Conservation (phyloP, 2,329 filamentous ascomycete genomes). For the Thielaviopsis punctulata region DNA sequence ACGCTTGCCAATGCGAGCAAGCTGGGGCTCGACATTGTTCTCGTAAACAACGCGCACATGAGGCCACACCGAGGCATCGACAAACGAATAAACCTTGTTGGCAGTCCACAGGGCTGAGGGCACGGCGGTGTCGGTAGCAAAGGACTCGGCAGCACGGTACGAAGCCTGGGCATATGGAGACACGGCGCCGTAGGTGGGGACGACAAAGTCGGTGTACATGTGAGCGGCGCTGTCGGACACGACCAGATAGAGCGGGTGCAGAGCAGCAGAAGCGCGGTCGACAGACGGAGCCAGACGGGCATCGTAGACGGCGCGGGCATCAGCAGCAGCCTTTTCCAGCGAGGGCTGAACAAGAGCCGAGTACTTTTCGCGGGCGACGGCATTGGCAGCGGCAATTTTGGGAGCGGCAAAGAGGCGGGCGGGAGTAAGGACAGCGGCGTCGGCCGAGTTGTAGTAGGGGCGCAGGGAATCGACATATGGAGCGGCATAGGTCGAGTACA, state of each 20-base stretch:
- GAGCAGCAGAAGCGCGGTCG: conserved; percentile 34
- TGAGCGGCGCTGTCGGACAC: conserved; percentile 45
- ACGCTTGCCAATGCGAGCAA: conserved; percentile 79
- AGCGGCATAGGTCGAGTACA: conserved; percentile 69
- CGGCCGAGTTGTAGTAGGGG: conserved; percentile 53
- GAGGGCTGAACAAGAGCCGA: conserved; percentile 60
- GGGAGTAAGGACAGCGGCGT: conserved; percentile 52
- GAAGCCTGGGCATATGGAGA: conserved; percentile 56
- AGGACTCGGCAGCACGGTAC: conserved; percentile 48
- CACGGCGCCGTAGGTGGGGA: conserved; percentile 59
- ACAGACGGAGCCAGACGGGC: conserved; percentile 58
- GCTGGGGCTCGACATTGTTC: conserved; percentile 87
- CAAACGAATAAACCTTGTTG: conserved; percentile 50
- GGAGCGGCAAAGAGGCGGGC: conserved; percentile 42
- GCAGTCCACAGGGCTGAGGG: conserved; percentile 57
- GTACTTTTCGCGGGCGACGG: conserved; percentile 58
- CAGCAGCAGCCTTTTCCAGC: conserved; percentile 44
- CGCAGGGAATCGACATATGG: conserved; percentile 62
- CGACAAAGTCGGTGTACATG: conserved; percentile 52
- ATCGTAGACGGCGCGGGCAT: conserved; percentile 50
- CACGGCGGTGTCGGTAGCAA: conserved; percentile 51
- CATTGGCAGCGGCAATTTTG: conserved; percentile 59
- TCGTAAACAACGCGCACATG: conserved; percentile 64
- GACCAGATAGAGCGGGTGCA: conserved; percentile 57
- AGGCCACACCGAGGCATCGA: conserved; percentile 66